Percentiles rank a stretch among this genome's conserved stretches.
Conservation (phyloP, 73 alveolate genomes). For the Uronychia binucleata region DNA sequence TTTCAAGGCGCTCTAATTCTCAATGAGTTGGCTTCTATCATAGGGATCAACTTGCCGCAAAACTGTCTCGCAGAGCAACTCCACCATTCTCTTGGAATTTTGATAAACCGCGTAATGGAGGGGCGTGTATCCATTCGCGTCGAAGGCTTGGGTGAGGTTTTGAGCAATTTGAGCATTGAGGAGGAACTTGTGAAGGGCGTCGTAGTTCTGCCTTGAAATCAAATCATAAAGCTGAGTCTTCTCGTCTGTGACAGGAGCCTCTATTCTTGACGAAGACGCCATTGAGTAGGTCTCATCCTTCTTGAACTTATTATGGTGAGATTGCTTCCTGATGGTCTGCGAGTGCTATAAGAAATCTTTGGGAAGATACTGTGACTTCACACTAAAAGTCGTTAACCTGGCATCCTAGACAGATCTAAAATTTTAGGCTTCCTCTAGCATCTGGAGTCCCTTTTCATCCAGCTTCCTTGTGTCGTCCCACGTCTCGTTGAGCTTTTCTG, state of each 20-base stretch:
- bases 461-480: background rate
- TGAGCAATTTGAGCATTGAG: background rate
- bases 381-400: too few species aligned
- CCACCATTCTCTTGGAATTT: slow-evolving; percentile 35
- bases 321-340: background rate
- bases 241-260: background rate
- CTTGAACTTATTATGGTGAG: background rate
- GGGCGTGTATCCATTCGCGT: slow-evolving; percentile 52
- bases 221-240: background rate
- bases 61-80: slow-evolving; percentile 12
- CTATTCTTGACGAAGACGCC: background rate
- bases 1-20: background rate
- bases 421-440: too few species aligned
- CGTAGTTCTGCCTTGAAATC: background rate
- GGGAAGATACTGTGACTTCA: background rate
- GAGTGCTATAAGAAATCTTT: background rate
- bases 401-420: too few species aligned
- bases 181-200: background rate
- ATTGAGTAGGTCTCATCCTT: background rate
- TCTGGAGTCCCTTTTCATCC: too few species aligned
- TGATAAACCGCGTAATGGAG: slow-evolving; percentile 54
- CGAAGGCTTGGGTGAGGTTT: slow-evolving; percentile 19
- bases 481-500: background rate
- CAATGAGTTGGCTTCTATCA: background rate
- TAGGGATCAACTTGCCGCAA: background rate